phyloP scores from a whole-genome alignment of 2,329 filamentous ascomycete genomes.

The Neofusicoccum parvum region DNA sequence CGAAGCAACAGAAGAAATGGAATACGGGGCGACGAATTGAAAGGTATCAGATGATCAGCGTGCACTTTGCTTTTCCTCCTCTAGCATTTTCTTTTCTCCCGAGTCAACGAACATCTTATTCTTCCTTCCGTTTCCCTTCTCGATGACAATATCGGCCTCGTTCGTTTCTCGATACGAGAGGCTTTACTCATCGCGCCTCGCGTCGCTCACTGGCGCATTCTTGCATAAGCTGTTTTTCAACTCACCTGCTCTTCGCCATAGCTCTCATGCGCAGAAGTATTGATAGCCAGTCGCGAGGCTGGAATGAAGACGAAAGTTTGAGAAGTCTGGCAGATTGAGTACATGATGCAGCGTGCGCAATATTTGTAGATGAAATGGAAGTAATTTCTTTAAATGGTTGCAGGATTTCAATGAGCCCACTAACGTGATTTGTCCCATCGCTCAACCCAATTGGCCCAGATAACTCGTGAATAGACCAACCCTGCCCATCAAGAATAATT shows the following conservation, averaged over 20 bases:
- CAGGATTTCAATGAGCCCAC: too few relatives aligned
- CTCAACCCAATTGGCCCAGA: too few relatives aligned
- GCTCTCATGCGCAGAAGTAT: background rate
- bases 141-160: too few relatives aligned
- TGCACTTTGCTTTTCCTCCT: background rate
- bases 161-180: background rate
- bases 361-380: too few relatives aligned
- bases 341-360: too few relatives aligned
- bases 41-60: background rate
- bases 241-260: background rate
- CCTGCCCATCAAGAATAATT: too few relatives aligned
- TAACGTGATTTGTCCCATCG: too few relatives aligned
- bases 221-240: background rate
- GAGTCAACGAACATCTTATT: background rate
- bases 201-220: background rate
- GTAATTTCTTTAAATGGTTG: too few relatives aligned
- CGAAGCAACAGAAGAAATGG: constrained; percentile 1
- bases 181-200: background rate
- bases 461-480: too few relatives aligned
- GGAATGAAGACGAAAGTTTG: background rate
- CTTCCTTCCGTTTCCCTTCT: background rate
- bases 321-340: background rate
- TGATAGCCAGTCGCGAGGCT: background rate
- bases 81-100: background rate
- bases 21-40: background rate